phyloP scores from a whole-genome alignment of 371 early-diverging fungal species.

The Mucor piriformis region DNA sequence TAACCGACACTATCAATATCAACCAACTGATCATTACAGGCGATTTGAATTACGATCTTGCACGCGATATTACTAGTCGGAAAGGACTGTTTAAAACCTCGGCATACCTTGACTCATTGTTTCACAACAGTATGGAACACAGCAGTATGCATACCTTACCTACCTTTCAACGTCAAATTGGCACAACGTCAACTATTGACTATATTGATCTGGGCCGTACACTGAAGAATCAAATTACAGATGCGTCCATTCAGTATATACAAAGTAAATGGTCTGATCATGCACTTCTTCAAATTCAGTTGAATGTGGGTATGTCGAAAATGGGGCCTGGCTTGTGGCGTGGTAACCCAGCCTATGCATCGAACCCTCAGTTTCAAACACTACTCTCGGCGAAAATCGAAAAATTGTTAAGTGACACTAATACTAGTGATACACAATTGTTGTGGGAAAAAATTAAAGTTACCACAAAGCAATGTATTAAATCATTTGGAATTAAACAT shows the following conservation, averaged over 20 bases:
- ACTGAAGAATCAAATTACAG: neutral
- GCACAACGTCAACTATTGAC: neutral
- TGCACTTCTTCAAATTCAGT: neutral
- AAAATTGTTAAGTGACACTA: too few relatives aligned
- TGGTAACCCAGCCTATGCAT: neutral
- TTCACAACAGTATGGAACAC: neutral
- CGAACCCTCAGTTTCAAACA: neutral
- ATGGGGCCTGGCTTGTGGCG: neutral
- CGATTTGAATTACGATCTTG: neutral
- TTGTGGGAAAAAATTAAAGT: neutral
- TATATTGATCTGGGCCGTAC: neutral
- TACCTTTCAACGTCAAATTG: neutral
- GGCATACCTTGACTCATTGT: neutral
- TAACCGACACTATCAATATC: neutral
- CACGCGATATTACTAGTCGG: neutral
- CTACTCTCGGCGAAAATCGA: neutral
- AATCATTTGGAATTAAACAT: neutral
- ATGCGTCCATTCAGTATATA: neutral
- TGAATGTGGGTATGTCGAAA: neutral
- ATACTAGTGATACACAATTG: neutral
- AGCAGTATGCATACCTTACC: too few relatives aligned
- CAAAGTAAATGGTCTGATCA: conserved; percentile 6
- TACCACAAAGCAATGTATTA: neutral
- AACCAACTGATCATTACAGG: neutral
- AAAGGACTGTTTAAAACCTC: neutral